phyloP scores from a whole-genome alignment of 345 rosid species.

The Eucalyptus paniculata region DNA sequence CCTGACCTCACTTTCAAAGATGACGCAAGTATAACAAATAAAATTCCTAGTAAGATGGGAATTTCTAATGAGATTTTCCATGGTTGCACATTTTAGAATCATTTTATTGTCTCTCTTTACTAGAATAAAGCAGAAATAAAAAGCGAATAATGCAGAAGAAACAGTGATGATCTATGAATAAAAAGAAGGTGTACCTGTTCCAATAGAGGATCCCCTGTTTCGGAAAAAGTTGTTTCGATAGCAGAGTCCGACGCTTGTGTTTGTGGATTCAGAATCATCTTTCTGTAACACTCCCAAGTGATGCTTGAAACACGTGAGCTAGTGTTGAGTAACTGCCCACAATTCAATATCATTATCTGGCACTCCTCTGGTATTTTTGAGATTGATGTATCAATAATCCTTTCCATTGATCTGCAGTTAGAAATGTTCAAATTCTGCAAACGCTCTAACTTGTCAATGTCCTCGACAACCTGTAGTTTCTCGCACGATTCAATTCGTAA shows the following conservation, averaged over 20 bases:
- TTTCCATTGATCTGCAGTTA: fast-evolving
- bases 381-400: fast-evolving
- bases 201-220: too few relatives aligned
- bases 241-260: too few relatives aligned
- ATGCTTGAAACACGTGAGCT: fast-evolving
- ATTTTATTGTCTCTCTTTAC: background rate
- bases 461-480: background rate
- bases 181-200: background rate
- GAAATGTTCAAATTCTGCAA: fast-evolving
- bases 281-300: too few relatives aligned
- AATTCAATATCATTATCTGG: too few relatives aligned
- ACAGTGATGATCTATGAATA: background rate
- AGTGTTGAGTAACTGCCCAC: too few relatives aligned
- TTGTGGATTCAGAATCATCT: too few relatives aligned
- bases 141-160: too few relatives aligned
- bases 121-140: background rate
- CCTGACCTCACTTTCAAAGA: background rate
- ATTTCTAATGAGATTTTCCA: background rate
- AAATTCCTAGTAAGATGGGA: background rate
- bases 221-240: too few relatives aligned
- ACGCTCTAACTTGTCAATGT: background rate
- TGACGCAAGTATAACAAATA: background rate
- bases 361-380: background rate
- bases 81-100: background rate
- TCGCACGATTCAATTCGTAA: fast-evolving